phyloP scores from a whole-genome alignment of 371 early-diverging fungal species.

The Blyttiomyces sp. region DNA sequence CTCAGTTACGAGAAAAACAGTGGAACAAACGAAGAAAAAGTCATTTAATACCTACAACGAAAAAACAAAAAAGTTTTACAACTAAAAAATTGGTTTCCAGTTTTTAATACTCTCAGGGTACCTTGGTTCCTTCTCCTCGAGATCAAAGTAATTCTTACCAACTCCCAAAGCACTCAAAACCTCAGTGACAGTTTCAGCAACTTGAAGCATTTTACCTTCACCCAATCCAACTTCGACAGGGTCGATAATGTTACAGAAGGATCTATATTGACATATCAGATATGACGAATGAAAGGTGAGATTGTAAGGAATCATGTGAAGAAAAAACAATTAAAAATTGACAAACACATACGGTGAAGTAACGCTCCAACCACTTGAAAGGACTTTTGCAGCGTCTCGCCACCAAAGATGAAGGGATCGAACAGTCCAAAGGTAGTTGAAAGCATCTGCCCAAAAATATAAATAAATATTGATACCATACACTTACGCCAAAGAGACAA shows the following conservation, averaged over 20 bases:
- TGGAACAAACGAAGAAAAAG: too few relatives aligned
- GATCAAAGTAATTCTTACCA: conserved; percentile 15
- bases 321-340: too few relatives aligned
- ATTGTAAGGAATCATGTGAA: too few relatives aligned
- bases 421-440: conserved; percentile 28
- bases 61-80: too few relatives aligned
- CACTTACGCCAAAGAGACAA: too few relatives aligned
- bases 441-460: conserved; percentile 9
- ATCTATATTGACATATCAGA: too few relatives aligned
- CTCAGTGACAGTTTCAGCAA: conserved; percentile 8
- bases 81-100: too few relatives aligned
- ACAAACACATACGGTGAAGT: too few relatives aligned
- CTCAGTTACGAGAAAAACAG: too few relatives aligned
- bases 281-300: too few relatives aligned
- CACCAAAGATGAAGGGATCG: conserved; percentile 24
- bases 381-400: conserved; percentile 21
- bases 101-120: conserved; percentile 18
- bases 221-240: conserved; percentile 22
- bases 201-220: conserved; percentile 4
- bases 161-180: conserved; percentile 11
- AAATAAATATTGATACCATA: not conserved
- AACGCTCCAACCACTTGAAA: not conserved
- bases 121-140: conserved; percentile 21
- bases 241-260: too few relatives aligned
- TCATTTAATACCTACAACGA: too few relatives aligned